Conservation (phyloP, 1,284 basidiomycete genomes). For the Ceratobasidium sp. region DNA sequence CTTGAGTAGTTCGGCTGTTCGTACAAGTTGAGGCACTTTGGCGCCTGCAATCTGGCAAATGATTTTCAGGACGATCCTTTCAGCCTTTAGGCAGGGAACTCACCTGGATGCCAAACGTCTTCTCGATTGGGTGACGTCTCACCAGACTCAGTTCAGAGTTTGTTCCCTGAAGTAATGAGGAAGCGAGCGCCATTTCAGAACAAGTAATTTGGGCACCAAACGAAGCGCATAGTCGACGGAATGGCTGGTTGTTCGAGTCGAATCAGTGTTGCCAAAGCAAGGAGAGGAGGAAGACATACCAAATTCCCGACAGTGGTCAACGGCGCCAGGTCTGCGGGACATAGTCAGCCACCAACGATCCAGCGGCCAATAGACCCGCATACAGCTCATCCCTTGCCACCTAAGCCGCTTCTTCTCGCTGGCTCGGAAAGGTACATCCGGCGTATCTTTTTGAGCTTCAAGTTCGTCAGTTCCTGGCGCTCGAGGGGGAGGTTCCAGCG, state of each 20-base stretch:
- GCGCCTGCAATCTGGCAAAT: constrained; percentile 71
- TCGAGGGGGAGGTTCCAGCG: constrained; percentile 15
- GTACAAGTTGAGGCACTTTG: constrained; percentile 81
- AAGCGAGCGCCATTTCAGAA: constrained; percentile 92
- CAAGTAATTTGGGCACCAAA: constrained; percentile 96
- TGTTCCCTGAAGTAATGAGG: constrained; percentile 83
- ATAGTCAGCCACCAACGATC: constrained; percentile 6
- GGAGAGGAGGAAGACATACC: constrained; percentile 61
- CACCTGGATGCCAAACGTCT: constrained; percentile 89
- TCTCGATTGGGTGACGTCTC: constrained; percentile 87
- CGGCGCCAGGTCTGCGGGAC: constrained; percentile 82
- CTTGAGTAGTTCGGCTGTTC: constrained; percentile 86
- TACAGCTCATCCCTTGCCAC: constrained; percentile 90
- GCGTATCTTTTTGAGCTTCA: constrained; percentile 61
- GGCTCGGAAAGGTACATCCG: constrained; percentile 78
- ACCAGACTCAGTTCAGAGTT: constrained; percentile 94
- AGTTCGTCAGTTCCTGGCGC: constrained; percentile 47
- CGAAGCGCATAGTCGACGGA: constrained; percentile 87
- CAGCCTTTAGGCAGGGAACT: constrained; percentile 50
- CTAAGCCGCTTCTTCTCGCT: constrained; percentile 88
- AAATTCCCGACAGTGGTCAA: constrained; percentile 96
- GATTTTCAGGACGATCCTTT: background rate
- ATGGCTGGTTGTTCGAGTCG: constrained; percentile 75
- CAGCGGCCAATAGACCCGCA: constrained; percentile 53
- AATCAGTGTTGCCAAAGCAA: constrained; percentile 17